These are phyloP conservation scores for Saitozyma sp. DNA, from an alignment of 768 basidiomycete genomes.

Conservation along the genomic window DNA sequence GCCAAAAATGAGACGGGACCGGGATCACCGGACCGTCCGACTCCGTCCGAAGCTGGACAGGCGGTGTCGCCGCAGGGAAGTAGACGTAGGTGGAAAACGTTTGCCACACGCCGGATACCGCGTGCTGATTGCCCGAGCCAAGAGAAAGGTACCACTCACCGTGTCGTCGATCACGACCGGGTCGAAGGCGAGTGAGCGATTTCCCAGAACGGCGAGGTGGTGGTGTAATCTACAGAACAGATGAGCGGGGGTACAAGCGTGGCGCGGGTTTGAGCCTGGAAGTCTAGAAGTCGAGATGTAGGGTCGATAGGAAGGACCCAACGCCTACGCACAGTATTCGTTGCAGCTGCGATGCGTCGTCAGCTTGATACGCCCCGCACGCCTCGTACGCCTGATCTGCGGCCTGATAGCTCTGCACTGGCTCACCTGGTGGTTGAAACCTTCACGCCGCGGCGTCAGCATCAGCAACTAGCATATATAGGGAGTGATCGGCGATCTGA, in stretches of 20 bases:
- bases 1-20: no score
- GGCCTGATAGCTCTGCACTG: background rate
- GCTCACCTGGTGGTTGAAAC: conserved; percentile 49
- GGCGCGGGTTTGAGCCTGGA: background rate
- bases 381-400: background rate
- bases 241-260: background rate
- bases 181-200: conserved; percentile 46
- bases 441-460: conserved; percentile 1
- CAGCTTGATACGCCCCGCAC: background rate
- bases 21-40: no score
- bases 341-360: conserved; percentile 31
- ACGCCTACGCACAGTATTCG: conserved; percentile 37
- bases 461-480: background rate
- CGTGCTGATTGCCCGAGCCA: background rate
- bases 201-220: conserved; percentile 41
- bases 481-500: background rate
- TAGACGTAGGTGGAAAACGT: background rate
- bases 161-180: conserved; percentile 43
- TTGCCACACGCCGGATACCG: no score
- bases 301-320: background rate
- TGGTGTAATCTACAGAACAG: conserved; percentile 40
- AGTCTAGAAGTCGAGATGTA: no score
- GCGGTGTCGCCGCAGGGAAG: no score
- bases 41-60: no score
- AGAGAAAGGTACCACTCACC: conserved; percentile 19